phyloP scores from a whole-genome alignment of 2,329 filamentous ascomycete species.

The Botrytis porri region DNA sequence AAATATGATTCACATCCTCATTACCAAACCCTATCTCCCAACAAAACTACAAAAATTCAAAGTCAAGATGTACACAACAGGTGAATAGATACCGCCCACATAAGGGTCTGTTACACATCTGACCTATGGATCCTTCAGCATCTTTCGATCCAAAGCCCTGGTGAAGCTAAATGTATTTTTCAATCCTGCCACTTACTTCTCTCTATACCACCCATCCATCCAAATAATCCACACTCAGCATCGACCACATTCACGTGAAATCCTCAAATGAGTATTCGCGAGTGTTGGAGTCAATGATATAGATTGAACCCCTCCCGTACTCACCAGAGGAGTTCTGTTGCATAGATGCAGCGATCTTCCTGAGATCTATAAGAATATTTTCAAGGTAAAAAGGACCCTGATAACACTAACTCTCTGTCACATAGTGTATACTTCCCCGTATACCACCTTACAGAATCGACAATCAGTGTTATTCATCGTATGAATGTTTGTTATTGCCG shows the following conservation, averaged over 20 bases:
- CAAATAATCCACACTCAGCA: too few species aligned
- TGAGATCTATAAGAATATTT: background rate
- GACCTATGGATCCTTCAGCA: too few species aligned
- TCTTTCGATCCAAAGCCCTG: fast-evolving
- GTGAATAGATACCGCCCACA: background rate
- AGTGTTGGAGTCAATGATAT: background rate
- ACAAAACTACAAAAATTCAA: background rate
- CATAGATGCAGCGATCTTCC: background rate
- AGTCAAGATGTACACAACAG: too few species aligned
- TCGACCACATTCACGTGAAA: background rate
- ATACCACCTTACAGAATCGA: background rate
- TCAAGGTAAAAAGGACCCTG: background rate
- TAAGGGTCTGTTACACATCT: background rate
- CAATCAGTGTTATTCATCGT: background rate
- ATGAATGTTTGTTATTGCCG: background rate
- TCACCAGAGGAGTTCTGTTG: background rate
- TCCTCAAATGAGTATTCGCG: background rate
- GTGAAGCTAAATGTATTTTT: background rate
- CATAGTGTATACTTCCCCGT: background rate
- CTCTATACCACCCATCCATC: too few species aligned
- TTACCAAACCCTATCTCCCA: too few species aligned
- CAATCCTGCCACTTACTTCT: background rate
- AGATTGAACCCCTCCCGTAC: background rate
- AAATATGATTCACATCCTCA: background rate
- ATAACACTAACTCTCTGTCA: background rate